Evolutionary conservation across 73 alveolate species (phyloP).

Genomic region (Tetrahymena malaccensis): DNA sequence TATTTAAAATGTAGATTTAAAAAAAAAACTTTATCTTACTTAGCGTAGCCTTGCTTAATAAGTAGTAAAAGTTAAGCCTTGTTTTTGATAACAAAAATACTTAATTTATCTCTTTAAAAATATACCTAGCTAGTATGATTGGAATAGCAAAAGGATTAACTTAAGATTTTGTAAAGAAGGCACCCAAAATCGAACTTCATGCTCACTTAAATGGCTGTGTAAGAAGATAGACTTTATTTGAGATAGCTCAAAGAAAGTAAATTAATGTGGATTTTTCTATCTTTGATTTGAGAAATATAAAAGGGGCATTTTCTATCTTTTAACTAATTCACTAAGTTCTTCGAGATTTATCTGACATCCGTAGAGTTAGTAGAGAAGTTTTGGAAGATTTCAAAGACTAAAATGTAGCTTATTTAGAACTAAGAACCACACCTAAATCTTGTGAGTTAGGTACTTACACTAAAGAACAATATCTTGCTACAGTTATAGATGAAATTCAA

Average conservation of each 20-base stretch:
- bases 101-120: not conserved
- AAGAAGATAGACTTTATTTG: constrained; percentile 75
- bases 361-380: constrained; percentile 66
- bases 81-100: not conserved
- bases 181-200: constrained; percentile 74
- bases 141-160: not conserved
- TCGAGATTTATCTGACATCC: constrained; percentile 45
- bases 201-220: constrained; percentile 88
- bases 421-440: constrained; percentile 84
- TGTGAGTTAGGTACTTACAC: constrained; percentile 45
- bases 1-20: no score
- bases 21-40: no score
- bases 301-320: constrained; percentile 70
- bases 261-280: constrained; percentile 46
- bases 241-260: constrained; percentile 55
- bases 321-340: constrained; percentile 52
- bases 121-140: not conserved
- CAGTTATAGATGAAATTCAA: constrained; percentile 55
- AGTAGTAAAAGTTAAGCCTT: not conserved
- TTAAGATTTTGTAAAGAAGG: not conserved
- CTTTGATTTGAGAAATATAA: constrained; percentile 43
- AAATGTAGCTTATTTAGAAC: constrained; percentile 72
- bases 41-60: no score
- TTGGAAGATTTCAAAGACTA: constrained; percentile 75
- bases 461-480: constrained; percentile 57